Conservation (phyloP, 2,329 filamentous ascomycete species). For the Clarireedia homoeocarpa region DNA sequence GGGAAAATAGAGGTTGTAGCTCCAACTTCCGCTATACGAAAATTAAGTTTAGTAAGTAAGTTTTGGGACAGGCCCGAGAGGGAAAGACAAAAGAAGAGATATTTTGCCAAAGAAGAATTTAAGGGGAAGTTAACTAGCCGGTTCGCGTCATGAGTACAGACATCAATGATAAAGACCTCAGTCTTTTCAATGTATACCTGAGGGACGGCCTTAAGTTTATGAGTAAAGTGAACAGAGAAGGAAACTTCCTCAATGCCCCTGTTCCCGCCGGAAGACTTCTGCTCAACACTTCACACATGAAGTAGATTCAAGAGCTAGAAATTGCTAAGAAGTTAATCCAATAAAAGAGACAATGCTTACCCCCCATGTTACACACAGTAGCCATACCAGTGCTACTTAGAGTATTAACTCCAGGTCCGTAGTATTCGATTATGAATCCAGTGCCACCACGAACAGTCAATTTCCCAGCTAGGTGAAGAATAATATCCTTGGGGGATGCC, state of each 20-base stretch:
- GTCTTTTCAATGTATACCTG: too few relatives aligned
- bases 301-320: too few relatives aligned
- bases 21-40: constrained; percentile 67
- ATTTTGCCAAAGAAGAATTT: too few relatives aligned
- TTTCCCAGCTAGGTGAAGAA: constrained; percentile 79
- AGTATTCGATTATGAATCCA: constrained; percentile 90
- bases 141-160: too few relatives aligned
- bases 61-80: not conserved
- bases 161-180: too few relatives aligned
- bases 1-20: constrained; percentile 72
- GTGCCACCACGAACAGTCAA: constrained; percentile 92
- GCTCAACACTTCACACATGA: too few relatives aligned
- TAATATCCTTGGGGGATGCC: constrained; percentile 93
- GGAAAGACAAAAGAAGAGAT: too few relatives aligned
- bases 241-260: too few relatives aligned
- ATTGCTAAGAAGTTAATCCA: not conserved
- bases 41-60: not conserved
- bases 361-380: constrained; percentile 71
- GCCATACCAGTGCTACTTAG: constrained; percentile 91
- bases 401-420: constrained; percentile 80
- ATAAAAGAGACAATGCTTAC: not conserved
- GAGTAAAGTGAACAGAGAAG: too few relatives aligned
- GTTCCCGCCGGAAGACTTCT: too few relatives aligned
- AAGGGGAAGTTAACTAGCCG: too few relatives aligned
- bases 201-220: too few relatives aligned